Conservation (phyloP, 768 basidiomycete genomes). For the Rubroboletus satanas region DNA sequence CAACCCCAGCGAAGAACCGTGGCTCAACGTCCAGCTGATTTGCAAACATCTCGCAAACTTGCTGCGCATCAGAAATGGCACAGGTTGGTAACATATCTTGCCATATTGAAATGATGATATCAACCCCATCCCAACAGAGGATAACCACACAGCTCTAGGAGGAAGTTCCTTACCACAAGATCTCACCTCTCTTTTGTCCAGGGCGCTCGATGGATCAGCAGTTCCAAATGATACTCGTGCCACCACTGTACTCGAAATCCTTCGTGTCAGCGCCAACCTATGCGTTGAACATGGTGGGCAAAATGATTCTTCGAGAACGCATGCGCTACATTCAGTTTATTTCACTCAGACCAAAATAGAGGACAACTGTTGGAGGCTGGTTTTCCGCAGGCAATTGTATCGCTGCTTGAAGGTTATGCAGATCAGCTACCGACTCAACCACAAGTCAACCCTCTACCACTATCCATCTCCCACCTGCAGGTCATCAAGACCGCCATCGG, state of each 20-base stretch:
- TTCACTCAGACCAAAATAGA: constrained; percentile 65
- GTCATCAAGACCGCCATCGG: constrained; percentile 77
- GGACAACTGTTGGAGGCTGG: constrained; percentile 64
- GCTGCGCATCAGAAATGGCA: constrained; percentile 52
- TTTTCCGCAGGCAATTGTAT: constrained; percentile 63
- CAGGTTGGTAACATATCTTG: constrained; percentile 36
- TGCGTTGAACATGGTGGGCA: constrained; percentile 77
- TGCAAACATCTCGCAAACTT: constrained; percentile 60
- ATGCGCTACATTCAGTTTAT: constrained; percentile 4
- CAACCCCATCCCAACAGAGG: constrained; percentile 42
- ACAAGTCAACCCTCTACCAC: constrained; percentile 42
- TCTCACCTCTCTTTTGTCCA: constrained; percentile 56
- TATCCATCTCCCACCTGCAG: constrained; percentile 61
- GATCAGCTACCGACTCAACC: constrained; percentile 38
- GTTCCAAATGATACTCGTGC: constrained; percentile 46
- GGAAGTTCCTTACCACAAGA: constrained; percentile 60
- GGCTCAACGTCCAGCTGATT: constrained; percentile 49
- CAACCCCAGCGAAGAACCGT: constrained; percentile 34
- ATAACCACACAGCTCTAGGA: constrained; percentile 69
- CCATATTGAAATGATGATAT: not conserved
- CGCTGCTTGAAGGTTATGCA: constrained; percentile 64
- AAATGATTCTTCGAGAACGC: not conserved
- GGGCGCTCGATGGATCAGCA: constrained; percentile 48
- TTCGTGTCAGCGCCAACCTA: constrained; percentile 78
- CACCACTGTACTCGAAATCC: constrained; percentile 58